Conservation (phyloP, 345 rosid species). For the Brassica juncea region DNA sequence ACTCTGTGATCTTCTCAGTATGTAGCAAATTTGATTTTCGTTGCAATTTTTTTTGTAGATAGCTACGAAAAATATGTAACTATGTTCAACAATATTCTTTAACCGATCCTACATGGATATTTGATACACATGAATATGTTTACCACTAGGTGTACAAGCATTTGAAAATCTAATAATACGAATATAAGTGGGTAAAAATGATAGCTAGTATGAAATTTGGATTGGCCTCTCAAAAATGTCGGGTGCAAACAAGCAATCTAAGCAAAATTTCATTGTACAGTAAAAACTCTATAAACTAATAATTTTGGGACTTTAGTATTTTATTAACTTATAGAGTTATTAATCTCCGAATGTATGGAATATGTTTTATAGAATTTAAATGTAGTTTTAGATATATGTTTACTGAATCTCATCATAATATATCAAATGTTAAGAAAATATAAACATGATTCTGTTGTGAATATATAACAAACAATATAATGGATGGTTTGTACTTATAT, state of each 20-base stretch:
- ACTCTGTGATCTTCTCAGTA: neutral
- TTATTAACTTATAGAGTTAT: no score
- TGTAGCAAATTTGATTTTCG: neutral
- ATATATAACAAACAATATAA: no score
- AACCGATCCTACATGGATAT: neutral
- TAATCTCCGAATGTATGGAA: no score
- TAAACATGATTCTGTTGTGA: no score
- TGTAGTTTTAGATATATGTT: no score
- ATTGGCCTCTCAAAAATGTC: slow-evolving; percentile 34
- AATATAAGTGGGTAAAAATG: slow-evolving; percentile 17
- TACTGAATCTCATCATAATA: no score
- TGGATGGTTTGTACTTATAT: no score
- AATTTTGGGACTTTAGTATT: no score
- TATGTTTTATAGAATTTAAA: no score
- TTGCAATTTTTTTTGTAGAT: neutral
- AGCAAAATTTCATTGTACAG: no score
- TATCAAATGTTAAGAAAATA: no score
- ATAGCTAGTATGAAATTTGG: slow-evolving; percentile 34
- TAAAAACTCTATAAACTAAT: no score
- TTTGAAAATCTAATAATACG: neutral
- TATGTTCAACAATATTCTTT: neutral
- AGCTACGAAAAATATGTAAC: neutral
- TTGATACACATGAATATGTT: slow-evolving; percentile 34
- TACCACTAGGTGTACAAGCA: slow-evolving; percentile 43
- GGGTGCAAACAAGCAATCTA: slow-evolving; percentile 18